Evolutionary conservation across 2,329 filamentous ascomycete species (phyloP).

Genomic region (Thielaviopsis ethacetica): DNA sequence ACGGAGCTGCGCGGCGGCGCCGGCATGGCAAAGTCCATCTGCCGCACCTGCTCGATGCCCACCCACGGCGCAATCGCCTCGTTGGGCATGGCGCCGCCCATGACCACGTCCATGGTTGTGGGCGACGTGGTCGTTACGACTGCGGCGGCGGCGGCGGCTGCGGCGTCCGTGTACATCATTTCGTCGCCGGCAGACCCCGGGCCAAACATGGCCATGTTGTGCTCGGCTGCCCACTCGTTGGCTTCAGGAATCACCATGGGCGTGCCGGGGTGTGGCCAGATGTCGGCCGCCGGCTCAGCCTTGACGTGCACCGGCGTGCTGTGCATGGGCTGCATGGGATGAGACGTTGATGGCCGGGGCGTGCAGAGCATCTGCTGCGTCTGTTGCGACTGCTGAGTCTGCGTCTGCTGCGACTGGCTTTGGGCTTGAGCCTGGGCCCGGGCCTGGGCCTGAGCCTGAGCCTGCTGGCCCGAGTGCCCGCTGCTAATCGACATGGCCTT

Average conservation of each 20-base stretch:
- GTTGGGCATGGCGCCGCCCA: constrained; percentile 4
- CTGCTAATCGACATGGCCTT: neutral
- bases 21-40: constrained; percentile 7
- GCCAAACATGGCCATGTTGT: constrained; percentile 8
- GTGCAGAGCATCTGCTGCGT: constrained; percentile 6
- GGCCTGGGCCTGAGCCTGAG: neutral
- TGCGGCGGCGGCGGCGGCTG: neutral
- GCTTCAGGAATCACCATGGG: constrained; percentile 25
- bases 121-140: neutral
- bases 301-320: constrained; percentile 4
- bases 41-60: neutral
- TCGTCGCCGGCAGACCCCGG: constrained; percentile 10
- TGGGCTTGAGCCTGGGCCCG: too few relatives aligned
- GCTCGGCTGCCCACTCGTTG: constrained; percentile 22
- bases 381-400: constrained; percentile 7
- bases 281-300: constrained; percentile 11
- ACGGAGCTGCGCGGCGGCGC: neutral
- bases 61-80: constrained; percentile 8
- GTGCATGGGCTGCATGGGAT: constrained; percentile 7
- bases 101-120: constrained; percentile 5
- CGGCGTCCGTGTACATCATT: constrained; percentile 4
- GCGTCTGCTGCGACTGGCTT: too few relatives aligned
- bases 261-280: constrained; percentile 25
- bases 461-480: neutral
- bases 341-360: constrained; percentile 5